Conservation (phyloP, 2,329 filamentous ascomycete genomes). For the Pyricularia sp. region DNA sequence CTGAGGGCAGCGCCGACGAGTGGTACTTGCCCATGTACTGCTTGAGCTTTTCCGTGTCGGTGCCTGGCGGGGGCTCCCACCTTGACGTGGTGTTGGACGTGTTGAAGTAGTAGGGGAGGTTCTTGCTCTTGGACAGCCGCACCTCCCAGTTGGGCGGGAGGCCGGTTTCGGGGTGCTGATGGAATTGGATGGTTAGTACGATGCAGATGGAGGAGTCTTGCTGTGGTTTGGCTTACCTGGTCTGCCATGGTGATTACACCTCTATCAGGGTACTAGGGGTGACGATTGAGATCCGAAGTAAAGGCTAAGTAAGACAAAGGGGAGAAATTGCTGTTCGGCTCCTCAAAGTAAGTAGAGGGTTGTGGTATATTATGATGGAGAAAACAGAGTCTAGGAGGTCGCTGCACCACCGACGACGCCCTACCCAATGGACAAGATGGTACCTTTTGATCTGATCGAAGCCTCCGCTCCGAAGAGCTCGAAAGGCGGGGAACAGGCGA, state of each 20-base stretch:
- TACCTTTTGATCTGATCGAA: neutral
- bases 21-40: slow-evolving; percentile 87
- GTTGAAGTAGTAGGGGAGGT: slow-evolving; percentile 99
- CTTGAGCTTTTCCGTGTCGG: slow-evolving; percentile 89
- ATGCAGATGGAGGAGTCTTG: neutral
- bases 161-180: slow-evolving; percentile 59
- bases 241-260: neutral
- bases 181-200: neutral
- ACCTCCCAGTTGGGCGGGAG: slow-evolving; percentile 88
- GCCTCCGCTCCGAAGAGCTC: neutral
- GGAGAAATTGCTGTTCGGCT: too few relatives aligned
- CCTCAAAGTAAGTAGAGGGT: neutral
- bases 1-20: slow-evolving; percentile 40
- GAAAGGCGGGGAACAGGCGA: neutral
- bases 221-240: neutral
- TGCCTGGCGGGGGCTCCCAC: slow-evolving; percentile 87
- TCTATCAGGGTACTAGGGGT: neutral
- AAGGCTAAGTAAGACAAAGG: neutral
- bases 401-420: neutral
- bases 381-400: neutral
- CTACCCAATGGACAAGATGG: neutral
- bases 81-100: slow-evolving; percentile 73
- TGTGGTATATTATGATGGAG: neutral
- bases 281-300: neutral
- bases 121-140: slow-evolving; percentile 95